Percentiles rank a stretch among this genome's conserved stretches.
Evolutionary conservation across 495 filamentous ascomycete genomes (phyloP).

Genomic region (Aspergillus funiculosus): DNA sequence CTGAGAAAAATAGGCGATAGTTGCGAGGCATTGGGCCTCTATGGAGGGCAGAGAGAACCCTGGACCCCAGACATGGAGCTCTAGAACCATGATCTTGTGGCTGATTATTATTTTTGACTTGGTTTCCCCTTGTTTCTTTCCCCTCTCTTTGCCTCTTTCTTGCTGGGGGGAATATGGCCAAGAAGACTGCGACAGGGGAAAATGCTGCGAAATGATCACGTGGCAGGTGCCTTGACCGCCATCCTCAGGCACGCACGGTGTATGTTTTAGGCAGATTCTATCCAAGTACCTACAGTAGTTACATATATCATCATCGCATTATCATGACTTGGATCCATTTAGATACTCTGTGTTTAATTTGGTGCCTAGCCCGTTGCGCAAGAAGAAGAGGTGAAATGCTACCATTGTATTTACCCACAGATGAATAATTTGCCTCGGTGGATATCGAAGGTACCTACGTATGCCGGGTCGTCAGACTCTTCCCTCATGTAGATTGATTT

Average conservation of each 20-base stretch:
- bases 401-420: background rate
- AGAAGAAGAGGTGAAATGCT: no score
- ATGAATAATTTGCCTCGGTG: no score
- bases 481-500: slow-evolving; percentile 9
- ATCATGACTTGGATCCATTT: no score
- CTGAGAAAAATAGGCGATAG: slow-evolving; percentile 63
- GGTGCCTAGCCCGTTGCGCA: background rate
- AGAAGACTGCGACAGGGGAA: background rate
- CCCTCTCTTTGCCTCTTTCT: background rate
- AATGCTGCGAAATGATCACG: slow-evolving; percentile 4
- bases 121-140: background rate
- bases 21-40: slow-evolving; percentile 78
- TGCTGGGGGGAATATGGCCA: background rate
- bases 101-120: background rate
- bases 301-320: no score
- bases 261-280: no score
- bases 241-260: background rate
- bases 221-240: background rate
- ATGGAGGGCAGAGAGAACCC: slow-evolving; percentile 84
- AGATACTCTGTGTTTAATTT: background rate
- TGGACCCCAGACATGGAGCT: slow-evolving; percentile 89
- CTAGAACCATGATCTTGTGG: slow-evolving; percentile 49
- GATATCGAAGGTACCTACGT: no score
- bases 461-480: slow-evolving; percentile 4
- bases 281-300: no score